A percentile compares a stretch with the other conserved stretches of the same genome.
Conservation (phyloP, 257 asterid genomes). For the Plantago elongata region DNA sequence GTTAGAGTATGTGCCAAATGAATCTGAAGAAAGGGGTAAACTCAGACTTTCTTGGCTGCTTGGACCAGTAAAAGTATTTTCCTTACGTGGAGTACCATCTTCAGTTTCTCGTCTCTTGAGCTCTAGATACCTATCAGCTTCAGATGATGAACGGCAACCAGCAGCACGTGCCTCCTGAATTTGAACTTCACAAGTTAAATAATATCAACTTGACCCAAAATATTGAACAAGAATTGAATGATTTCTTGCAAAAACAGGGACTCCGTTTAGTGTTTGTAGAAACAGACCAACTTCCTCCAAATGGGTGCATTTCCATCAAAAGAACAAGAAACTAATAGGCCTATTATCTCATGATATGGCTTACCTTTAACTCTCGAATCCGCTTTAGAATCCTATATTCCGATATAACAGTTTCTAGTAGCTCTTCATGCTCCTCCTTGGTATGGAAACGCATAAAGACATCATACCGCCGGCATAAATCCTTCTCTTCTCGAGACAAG, state of each 20-base stretch:
- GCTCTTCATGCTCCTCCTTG: constrained; percentile 65
- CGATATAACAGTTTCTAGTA: constrained; percentile 44
- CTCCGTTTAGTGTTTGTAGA: too few relatives aligned
- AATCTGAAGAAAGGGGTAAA: constrained; percentile 48
- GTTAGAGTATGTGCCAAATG: constrained; percentile 45
- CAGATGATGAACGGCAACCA: constrained; percentile 64
- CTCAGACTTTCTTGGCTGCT: constrained; percentile 44
- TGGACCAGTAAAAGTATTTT: constrained; percentile 51
- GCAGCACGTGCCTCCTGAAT: constrained; percentile 77
- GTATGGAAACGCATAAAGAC: constrained; percentile 74
- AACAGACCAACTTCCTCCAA: too few relatives aligned
- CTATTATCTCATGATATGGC: constrained; percentile 1
- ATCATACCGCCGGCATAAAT: constrained; percentile 53
- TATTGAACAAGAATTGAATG: too few relatives aligned
- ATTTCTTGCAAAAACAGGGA: too few relatives aligned
- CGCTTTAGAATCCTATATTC: constrained; percentile 58
- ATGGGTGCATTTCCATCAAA: constrained; percentile 6
- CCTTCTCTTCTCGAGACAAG: constrained; percentile 61
- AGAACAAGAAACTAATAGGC: not conserved
- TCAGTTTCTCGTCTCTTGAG: constrained; percentile 54
- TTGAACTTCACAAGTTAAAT: not conserved
- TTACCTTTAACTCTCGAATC: constrained; percentile 69
- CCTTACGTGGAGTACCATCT: constrained; percentile 40
- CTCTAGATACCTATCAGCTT: constrained; percentile 65
- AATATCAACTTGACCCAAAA: too few relatives aligned